These are phyloP conservation scores for Phanerodontia chrysosporium DNA, from an alignment of 768 basidiomycete genomes.

Conservation along the genomic window DNA sequence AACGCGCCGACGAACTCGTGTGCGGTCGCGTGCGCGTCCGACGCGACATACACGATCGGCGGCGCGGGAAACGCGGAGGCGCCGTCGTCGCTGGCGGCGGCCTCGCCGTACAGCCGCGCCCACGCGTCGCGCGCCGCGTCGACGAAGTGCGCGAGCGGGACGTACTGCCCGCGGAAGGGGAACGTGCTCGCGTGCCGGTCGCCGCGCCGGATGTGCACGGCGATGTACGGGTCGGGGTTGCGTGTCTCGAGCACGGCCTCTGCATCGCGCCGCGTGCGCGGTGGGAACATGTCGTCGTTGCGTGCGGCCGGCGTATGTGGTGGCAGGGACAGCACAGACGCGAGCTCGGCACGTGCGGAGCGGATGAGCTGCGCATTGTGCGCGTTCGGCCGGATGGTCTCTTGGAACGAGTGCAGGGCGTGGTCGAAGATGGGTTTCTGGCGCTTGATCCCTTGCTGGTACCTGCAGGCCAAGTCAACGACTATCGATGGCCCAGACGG, in stretches of 20 bases:
- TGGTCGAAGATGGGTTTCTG: conserved; percentile 49
- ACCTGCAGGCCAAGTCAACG: conserved; percentile 33
- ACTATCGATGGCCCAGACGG: neutral
- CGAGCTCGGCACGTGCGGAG: conserved; percentile 44
- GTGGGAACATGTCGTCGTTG: conserved; percentile 2
- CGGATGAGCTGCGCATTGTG: conserved; percentile 43
- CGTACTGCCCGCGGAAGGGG: conserved; percentile 37
- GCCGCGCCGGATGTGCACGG: conserved; percentile 62
- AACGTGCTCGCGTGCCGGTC: conserved; percentile 48
- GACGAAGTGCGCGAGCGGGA: conserved; percentile 48
- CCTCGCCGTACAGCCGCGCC: conserved; percentile 31
- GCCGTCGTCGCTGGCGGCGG: conserved; percentile 3
- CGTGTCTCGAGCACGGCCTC: conserved; percentile 3
- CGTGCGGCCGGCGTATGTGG: neutral
- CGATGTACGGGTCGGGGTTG: conserved; percentile 37
- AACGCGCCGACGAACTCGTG: conserved; percentile 40
- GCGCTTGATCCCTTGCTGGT: conserved; percentile 50
- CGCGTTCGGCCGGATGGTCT: conserved; percentile 51
- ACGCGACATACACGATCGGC: conserved; percentile 53
- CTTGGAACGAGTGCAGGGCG: conserved; percentile 42
- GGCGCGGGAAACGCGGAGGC: conserved; percentile 21
- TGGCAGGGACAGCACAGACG: conserved; percentile 20
- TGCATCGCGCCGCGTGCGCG: neutral
- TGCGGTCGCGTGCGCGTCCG: conserved; percentile 48
- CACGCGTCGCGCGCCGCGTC: conserved; percentile 40